Evolutionary conservation across 805 yeast genomes (phyloP), one percentile per base, ranked within the genome.

Genomic region (Jamesozyma gamospora): DNA sequence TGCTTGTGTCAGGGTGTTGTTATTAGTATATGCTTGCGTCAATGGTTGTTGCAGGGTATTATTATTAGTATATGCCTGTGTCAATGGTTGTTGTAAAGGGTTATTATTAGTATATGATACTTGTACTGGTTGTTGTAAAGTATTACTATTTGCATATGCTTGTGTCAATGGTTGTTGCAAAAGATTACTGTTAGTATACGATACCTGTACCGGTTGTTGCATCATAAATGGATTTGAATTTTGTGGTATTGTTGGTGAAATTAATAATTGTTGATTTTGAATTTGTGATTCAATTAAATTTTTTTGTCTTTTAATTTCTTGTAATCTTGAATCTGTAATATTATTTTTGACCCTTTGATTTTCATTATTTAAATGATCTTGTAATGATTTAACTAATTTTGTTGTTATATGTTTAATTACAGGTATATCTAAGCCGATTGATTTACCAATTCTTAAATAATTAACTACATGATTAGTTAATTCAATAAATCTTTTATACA

Each of bases 361-460:
- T 13, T 9, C 25, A 88, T 56, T 86, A 48, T 80, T 72, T 48
- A 92, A 65, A 60, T 90, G 94, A 49, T 88, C 96, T 56, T 86
- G 92, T 44, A 92, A 71, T 10, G 94, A 79, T 26, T 78, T 71
- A 3, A 95, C 82, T 47, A 92, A 70, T 18, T 95, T 92, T 3
- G 96, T 88, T 16, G 96, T 96, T 1, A 97, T 96, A 62, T 92
- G 98, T 58, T 85, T 85, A 44, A 92, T 88, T 13, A 95, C 87
- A 30, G 98, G 98, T 28, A 92, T 95, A 52, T 81, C 88, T 47
- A 90, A 67, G 52, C 87, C 87, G 3, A 96, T 85, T 5, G 87
- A 75, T 55, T 92, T 90, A 5, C 96, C 98, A n/a, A 82, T 79
- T 51, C 92, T 76, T 52, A 92, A 69, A 59, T 82, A 92, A 49